Conservation (phyloP, 768 basidiomycete genomes). For the Candolleomyces eurysporus region DNA sequence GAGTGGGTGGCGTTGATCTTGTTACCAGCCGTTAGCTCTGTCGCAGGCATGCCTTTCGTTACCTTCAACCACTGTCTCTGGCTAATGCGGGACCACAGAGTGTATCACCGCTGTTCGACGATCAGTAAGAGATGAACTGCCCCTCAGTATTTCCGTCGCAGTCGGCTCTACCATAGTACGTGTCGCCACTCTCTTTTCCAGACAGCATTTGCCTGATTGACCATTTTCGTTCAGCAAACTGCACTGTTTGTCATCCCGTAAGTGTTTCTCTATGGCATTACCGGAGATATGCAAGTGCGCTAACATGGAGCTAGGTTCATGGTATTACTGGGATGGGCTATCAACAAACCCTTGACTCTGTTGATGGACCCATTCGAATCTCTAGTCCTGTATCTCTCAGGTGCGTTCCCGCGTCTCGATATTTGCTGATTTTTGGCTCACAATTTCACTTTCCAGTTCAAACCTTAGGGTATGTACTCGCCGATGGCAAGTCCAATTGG, state of each 20-base stretch:
- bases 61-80: neutral
- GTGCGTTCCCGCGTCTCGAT: conserved; percentile 21
- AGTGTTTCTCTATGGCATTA: neutral
- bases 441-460: conserved; percentile 42
- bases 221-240: conserved; percentile 50
- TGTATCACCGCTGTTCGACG: conserved; percentile 88
- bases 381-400: conserved; percentile 48
- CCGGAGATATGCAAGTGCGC: neutral
- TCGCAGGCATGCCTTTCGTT: conserved; percentile 52
- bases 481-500: conserved; percentile 89
- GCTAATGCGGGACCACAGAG: conserved; percentile 42
- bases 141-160: conserved; percentile 81
- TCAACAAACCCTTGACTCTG: conserved; percentile 75
- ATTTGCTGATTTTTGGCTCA: neutral
- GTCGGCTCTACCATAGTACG: conserved; percentile 75
- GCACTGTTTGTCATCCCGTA: conserved; percentile 49
- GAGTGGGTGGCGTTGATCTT: conserved; percentile 91
- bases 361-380: conserved; percentile 90
- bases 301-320: conserved; percentile 48
- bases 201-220: neutral
- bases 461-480: conserved; percentile 82
- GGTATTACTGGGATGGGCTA: conserved; percentile 76
- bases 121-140: conserved; percentile 82
- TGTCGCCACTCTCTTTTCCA: conserved; percentile 9
- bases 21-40: conserved; percentile 78